Evolutionary conservation across 202 grass and related monocot genomes (phyloP).

Genomic region (Schoenoplectus tabernaemontani): DNA sequence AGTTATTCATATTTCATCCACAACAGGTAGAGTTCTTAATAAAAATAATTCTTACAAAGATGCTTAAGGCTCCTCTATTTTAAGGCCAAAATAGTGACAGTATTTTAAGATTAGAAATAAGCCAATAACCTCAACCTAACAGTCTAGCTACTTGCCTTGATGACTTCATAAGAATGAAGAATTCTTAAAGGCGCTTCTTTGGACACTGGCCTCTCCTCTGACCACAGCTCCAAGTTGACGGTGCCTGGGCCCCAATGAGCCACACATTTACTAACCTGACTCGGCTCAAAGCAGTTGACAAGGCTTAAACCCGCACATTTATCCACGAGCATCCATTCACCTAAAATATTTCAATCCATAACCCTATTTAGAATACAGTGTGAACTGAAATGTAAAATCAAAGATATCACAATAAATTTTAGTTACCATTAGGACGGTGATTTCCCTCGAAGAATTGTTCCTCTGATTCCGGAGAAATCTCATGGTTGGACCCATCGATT

Average conservation of each 20-base stretch:
- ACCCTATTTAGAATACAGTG: neutral
- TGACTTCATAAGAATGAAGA: conserved; percentile 71
- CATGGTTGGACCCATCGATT: conserved; percentile 57
- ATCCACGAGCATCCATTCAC: conserved; percentile 89
- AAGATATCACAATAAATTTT: neutral
- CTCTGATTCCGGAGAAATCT: conserved; percentile 38
- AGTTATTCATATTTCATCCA: neutral
- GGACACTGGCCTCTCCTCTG: conserved; percentile 77
- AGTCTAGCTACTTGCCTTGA: conserved; percentile 30
- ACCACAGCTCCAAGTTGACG: conserved; percentile 88
- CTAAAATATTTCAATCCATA: conserved; percentile 35
- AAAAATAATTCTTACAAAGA: neutral
- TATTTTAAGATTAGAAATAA: neutral
- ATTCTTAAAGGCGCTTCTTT: conserved; percentile 49
- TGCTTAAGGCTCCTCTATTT: neutral
- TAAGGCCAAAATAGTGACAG: neutral
- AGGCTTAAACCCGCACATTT: conserved; percentile 58
- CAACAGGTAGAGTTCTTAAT: neutral
- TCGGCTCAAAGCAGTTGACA: conserved; percentile 55
- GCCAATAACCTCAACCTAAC: neutral
- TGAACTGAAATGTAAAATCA: neutral
- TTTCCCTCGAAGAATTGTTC: conserved; percentile 71
- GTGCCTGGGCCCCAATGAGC: conserved; percentile 67
- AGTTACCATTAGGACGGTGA: conserved; percentile 67
- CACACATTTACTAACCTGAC: conserved; percentile 65